Evolutionary conservation across 257 asterid species (phyloP), one percentile per base, ranked within the genome.

Genomic region (Solanum arcanum): DNA sequence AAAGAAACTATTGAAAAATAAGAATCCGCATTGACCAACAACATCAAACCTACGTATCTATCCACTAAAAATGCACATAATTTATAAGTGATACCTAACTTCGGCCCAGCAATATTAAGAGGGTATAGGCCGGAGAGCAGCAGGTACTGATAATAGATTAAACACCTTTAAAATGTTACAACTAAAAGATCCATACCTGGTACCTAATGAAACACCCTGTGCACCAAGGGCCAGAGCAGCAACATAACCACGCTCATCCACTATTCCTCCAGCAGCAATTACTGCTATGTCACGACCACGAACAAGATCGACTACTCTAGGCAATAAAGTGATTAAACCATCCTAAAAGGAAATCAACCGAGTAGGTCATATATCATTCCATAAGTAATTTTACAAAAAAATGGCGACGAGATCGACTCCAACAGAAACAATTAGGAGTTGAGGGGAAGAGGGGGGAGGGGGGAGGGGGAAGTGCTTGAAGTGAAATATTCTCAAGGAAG

Each of bases 171-270:
- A 15, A 9, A 25, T n/a, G n/a, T 12, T 56, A 1, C 33, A 33
- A 60, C 27, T 83, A 88, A 86, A 11, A 46, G 81, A 18, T 15
- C 81, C 89, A 31, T 88, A 95, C 99, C 99, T 93, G 7, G 99
- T 96, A 88, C 99, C 99, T 3, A 95, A 91, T 46, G 94, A 93
- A 87, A 95, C 91, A 7, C 94, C 99, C 69, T 93, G 94, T 39
- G 99, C 99, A 89, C 99, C 98, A 77, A 96, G 98, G 89, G 98
- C 97, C 87, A 96, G 92, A 37, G 98, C 96, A 84, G 99, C 98
- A 20, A 94, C 98, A 89, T 96, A 96, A 89, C 98, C 98, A 84
- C 95, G 97, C 91, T 93, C 99, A n/a, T 96, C 98, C 77, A 93
- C 94, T 4, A 96, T 95, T 60, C 97, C 98, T 2, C 98, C 99